These are phyloP conservation scores for Pseudogymnoascus sp. DNA, from an alignment of 2,329 filamentous ascomycete genomes.

Conservation along the genomic window DNA sequence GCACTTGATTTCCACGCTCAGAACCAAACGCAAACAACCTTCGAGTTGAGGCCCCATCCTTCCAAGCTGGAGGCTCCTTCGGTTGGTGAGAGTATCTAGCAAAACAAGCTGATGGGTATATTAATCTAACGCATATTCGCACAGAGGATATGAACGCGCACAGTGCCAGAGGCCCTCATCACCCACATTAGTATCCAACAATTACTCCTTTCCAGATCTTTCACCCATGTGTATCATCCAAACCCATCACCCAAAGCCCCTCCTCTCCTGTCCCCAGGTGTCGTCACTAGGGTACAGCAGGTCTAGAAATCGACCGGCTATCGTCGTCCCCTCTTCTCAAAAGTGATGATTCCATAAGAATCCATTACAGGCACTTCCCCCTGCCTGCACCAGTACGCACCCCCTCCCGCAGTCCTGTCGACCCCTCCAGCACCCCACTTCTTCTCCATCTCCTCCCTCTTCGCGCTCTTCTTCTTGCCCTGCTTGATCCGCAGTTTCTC, in stretches of 20 bases:
- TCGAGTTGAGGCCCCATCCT: neutral
- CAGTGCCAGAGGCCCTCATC: neutral
- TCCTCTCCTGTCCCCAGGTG: neutral
- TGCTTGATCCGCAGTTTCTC: conserved; percentile 48
- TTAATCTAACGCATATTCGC: neutral
- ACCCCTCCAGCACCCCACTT: neutral
- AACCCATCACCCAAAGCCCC: neutral
- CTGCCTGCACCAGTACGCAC: neutral
- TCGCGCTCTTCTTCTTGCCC: conserved; percentile 43
- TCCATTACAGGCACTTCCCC: neutral
- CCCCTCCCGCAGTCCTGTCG: neutral
- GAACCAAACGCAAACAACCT: conserved; percentile 4
- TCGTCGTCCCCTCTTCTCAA: neutral
- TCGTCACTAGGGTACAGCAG: neutral
- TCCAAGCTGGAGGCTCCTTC: neutral
- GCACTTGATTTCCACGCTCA: conserved; percentile 3
- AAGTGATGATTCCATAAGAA: neutral
- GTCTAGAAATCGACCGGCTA: neutral
- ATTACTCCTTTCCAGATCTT: neutral
- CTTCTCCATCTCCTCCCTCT: conserved; percentile 44
- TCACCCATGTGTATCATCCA: neutral
- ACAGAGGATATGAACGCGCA: conserved; percentile 7
- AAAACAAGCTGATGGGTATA: conserved; percentile 8
- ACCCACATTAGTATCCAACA: neutral
- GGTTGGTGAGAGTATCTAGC: conserved; percentile 3